These are phyloP conservation scores for Ceratobasidium sp. DNA, from an alignment of 1,284 basidiomycete species.

Conservation along the genomic window DNA sequence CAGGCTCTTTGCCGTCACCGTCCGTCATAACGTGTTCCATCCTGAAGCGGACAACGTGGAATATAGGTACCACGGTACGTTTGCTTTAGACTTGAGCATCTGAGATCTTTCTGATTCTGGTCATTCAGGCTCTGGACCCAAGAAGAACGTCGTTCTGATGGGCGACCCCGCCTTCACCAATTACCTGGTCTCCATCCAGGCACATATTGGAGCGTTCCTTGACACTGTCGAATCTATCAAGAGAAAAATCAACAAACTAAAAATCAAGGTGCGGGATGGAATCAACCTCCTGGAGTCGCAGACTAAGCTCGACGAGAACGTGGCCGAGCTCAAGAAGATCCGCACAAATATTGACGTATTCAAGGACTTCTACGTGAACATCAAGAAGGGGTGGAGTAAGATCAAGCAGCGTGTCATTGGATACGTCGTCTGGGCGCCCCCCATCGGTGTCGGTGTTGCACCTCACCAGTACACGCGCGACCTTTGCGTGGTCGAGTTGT, in stretches of 20 bases:
- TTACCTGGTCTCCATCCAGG: constrained; percentile 41
- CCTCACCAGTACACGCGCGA: constrained; percentile 54
- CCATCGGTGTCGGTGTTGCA: constrained; percentile 51
- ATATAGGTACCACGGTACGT: constrained; percentile 54
- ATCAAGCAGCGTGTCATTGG: constrained; percentile 56
- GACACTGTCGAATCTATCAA: constrained; percentile 46
- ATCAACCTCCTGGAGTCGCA: constrained; percentile 39
- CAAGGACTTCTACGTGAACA: constrained; percentile 49
- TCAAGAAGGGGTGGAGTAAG: constrained; percentile 55
- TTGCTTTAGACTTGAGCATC: constrained; percentile 49
- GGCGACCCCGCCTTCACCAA: constrained; percentile 54
- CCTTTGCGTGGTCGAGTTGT: constrained; percentile 57
- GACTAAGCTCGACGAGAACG: constrained; percentile 48
- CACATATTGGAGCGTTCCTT: constrained; percentile 51
- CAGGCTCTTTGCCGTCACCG: constrained; percentile 56
- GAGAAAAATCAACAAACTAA: constrained; percentile 47
- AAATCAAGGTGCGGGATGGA: constrained; percentile 39
- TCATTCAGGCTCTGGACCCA: constrained; percentile 51
- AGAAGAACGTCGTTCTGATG: constrained; percentile 58
- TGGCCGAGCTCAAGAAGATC: constrained; percentile 49
- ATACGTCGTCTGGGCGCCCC: constrained; percentile 56
- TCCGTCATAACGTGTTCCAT: constrained; percentile 55
- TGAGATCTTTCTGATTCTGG: constrained; percentile 53
- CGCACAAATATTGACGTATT: constrained; percentile 45
- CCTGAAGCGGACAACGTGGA: constrained; percentile 50